Evolutionary conservation across 371 early-diverging fungal genomes (phyloP).

Genomic region (Fennellomyces sp.): DNA sequence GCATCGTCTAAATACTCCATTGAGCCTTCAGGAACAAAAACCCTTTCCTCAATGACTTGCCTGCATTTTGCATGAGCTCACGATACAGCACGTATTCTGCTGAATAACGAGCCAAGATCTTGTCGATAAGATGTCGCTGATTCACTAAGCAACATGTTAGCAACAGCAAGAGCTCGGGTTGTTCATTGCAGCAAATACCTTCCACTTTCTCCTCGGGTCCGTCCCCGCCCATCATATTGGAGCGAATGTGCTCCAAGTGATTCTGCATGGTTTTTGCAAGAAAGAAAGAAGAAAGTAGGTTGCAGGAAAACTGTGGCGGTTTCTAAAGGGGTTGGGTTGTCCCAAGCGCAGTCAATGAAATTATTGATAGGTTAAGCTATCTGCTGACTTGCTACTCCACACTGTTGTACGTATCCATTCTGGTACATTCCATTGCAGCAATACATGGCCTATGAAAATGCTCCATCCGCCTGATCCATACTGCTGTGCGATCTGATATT

Average conservation of each 20-base stretch:
- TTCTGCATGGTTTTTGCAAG: slow-evolving; percentile 3
- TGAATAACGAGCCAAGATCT: slow-evolving; percentile 86
- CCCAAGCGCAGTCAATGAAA: too few relatives aligned
- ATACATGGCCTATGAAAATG: too few relatives aligned
- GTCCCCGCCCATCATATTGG: slow-evolving; percentile 39
- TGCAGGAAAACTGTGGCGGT: too few relatives aligned
- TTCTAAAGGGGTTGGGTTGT: background rate
- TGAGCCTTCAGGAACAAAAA: too few relatives aligned
- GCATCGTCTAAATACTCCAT: slow-evolving; percentile 68
- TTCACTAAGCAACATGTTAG: slow-evolving; percentile 38
- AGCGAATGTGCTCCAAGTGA: slow-evolving; percentile 37
- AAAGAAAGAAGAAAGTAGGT: background rate
- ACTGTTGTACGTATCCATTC: too few relatives aligned
- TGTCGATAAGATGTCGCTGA: slow-evolving; percentile 92
- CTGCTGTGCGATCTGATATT: too few relatives aligned
- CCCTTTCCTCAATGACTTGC: too few relatives aligned
- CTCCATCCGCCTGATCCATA: too few relatives aligned
- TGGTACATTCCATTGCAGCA: too few relatives aligned
- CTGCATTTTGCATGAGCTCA: slow-evolving; percentile 75
- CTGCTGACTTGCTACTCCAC: too few relatives aligned
- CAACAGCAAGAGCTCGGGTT: background rate
- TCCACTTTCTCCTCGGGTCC: slow-evolving; percentile 66
- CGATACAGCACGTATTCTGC: slow-evolving; percentile 78
- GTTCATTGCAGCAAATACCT: slow-evolving; percentile 31
- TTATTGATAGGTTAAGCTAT: too few relatives aligned